Base-by-base conservation (phyloP, 1,284 basidiomycete genomes). In the Coniferiporia weirii region DNA sequence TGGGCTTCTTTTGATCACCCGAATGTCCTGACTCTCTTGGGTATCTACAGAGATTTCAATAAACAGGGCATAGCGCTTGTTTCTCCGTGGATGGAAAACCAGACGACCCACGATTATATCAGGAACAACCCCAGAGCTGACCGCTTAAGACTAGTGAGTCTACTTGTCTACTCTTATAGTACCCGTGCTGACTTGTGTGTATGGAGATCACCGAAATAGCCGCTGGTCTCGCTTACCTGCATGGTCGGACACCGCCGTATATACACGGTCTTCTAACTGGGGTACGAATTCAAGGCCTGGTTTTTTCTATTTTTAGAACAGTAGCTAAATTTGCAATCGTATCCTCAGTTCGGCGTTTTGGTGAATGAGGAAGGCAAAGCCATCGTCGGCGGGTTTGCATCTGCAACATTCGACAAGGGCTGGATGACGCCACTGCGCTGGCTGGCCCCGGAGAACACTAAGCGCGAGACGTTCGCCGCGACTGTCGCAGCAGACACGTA, bases 1-100 rank as follows among this genome's bases (percentile, higher is more conserved):
- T 59, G 57, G 61, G 52, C 56, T 12, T 50, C 52, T 13, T 62
- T 62, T 32, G 40, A 59, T 38, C 61, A 62, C 22, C 52, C 56
- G 9, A 17, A 62, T 52, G 45, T 62, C 20, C 35, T 59, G 22
- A 52, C 46, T 9, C 32, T 62, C 19, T 20, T 62, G 19, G 61
- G 61, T 13, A 59, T 59, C 19, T 44, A 27, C 35, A 43, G 48
- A 12, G 32, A 62, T 20, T 52, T 59, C 19, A 34, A 53, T 9
- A 32, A 50, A 8, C 19, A 40, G 35, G 47, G 43, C 10, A 47
- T 48, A 10, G 61, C 61, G 8, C 36, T 62, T n/a, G 57, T 62
- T 20, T 51, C 61, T 20, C 61, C 57, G 3, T 62, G 52, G 47
- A 62, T 62, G 61, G 34, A 19, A 5, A 59, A 62, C 45, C 27